Conservation (phyloP, 768 basidiomycete species). For the Cystofilobasidium capitatum region DNA sequence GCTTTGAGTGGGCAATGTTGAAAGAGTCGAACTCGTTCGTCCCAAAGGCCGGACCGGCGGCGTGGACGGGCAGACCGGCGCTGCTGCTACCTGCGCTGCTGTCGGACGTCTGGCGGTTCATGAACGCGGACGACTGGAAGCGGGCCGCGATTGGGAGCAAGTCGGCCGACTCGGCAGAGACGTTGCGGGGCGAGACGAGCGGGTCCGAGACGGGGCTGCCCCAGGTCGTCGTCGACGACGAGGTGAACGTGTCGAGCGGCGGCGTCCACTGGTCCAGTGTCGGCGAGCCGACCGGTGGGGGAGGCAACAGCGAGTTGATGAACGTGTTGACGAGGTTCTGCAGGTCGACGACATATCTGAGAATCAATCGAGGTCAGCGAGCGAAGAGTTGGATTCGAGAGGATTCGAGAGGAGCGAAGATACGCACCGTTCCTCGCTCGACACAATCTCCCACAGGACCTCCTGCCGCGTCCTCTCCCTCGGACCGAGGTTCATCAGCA, state of each 20-base stretch:
- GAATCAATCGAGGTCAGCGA: constrained; percentile 3
- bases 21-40: not conserved
- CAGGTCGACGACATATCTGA: constrained; percentile 84
- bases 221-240: not conserved
- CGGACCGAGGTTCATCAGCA: constrained; percentile 84
- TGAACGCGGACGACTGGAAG: constrained; percentile 62
- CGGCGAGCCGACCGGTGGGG: constrained; percentile 45
- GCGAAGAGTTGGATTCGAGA: not conserved
- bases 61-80: constrained; percentile 19
- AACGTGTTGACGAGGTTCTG: constrained; percentile 88
- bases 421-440: constrained; percentile 80
- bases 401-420: constrained; percentile 6
- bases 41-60: not conserved
- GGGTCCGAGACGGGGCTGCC: not conserved
- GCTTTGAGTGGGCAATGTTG: not conserved
- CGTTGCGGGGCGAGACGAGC: constrained; percentile 47
- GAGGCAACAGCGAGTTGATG: constrained; percentile 79
- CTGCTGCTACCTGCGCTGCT: constrained; percentile 8
- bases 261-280: constrained; percentile 31
- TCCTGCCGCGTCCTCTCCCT: constrained; percentile 91
- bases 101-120: not conserved
- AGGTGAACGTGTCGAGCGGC: constrained; percentile 12
- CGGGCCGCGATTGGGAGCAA: constrained; percentile 80
- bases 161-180: constrained; percentile 57
- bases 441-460: constrained; percentile 92